Percentiles rank a stretch among this genome's conserved stretches.
phyloP scores from a whole-genome alignment of 2,329 filamentous ascomycete species.

The Plectosphaerella plurivora region DNA sequence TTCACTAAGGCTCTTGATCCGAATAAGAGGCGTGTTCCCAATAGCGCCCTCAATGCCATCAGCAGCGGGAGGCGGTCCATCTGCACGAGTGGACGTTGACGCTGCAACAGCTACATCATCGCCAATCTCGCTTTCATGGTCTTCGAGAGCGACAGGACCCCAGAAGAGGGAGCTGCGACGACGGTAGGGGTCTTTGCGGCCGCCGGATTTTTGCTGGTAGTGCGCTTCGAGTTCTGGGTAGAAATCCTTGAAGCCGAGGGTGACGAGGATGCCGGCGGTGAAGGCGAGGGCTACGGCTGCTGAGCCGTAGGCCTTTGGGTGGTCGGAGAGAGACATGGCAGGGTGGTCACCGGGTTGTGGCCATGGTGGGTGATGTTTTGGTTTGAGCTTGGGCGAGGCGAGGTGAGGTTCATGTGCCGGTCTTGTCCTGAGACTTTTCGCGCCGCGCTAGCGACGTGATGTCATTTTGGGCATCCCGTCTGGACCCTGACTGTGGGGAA shows the following conservation, averaged over 20 bases:
- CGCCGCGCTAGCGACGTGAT: too few species aligned
- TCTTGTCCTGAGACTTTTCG: background rate
- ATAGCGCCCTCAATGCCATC: slow-evolving; percentile 89
- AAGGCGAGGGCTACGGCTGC: slow-evolving; percentile 70
- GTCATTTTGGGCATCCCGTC: too few species aligned
- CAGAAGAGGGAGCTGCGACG: slow-evolving; percentile 39
- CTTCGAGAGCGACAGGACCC: slow-evolving; percentile 48
- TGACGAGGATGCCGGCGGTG: slow-evolving; percentile 69
- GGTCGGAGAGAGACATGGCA: slow-evolving; percentile 55
- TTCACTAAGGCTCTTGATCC: slow-evolving; percentile 78
- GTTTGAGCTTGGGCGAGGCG: background rate
- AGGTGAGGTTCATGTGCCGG: background rate
- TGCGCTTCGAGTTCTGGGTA: slow-evolving; percentile 69
- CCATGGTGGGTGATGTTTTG: background rate
- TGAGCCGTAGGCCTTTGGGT: slow-evolving; percentile 58
- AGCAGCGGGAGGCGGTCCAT: slow-evolving; percentile 40
- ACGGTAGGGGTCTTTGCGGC: slow-evolving; percentile 17
- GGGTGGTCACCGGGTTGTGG: background rate
- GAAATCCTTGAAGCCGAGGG: slow-evolving; percentile 73
- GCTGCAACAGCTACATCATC: background rate
- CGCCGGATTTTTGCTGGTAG: slow-evolving; percentile 43
- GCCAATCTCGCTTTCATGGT: slow-evolving; percentile 35
- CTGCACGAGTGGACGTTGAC: slow-evolving; percentile 12
- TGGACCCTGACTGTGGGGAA: too few species aligned
- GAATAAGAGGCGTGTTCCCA: slow-evolving; percentile 85